Percentiles rank a stretch among this genome's conserved stretches.
These are phyloP conservation scores for Cryphonectria nitschkei DNA, from an alignment of 2,329 filamentous ascomycete species.

Conservation along the genomic window DNA sequence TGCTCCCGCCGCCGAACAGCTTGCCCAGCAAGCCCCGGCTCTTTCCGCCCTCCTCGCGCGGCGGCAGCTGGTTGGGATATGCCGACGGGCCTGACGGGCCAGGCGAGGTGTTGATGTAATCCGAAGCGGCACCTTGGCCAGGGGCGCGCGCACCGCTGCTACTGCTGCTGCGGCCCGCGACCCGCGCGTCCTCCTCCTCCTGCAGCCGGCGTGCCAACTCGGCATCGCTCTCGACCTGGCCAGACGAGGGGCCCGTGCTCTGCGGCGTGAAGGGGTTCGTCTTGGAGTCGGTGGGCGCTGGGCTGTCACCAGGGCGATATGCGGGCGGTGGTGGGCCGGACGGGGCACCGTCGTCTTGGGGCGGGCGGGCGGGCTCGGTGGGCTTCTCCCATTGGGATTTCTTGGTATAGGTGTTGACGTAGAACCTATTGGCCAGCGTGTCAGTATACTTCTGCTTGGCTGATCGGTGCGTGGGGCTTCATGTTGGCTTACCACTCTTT, in stretches of 20 bases:
- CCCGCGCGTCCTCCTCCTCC: constrained; percentile 77
- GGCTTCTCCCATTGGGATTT: constrained; percentile 90
- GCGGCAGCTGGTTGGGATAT: constrained; percentile 42
- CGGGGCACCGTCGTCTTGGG: constrained; percentile 47
- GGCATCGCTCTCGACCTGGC: constrained; percentile 66
- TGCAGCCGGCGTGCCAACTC: constrained; percentile 76
- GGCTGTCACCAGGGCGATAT: constrained; percentile 49
- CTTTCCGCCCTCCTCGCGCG: constrained; percentile 44
- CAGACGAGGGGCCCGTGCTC: constrained; percentile 39
- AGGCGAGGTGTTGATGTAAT: constrained; percentile 38
- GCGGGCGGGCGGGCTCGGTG: constrained; percentile 62
- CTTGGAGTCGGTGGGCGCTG: constrained; percentile 61
- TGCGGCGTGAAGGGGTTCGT: constrained; percentile 69
- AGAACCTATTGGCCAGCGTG: constrained; percentile 66
- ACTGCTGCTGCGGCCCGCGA: constrained; percentile 35
- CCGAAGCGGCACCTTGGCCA: constrained; percentile 38
- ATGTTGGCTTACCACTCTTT: constrained; percentile 64
- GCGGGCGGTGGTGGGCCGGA: constrained; percentile 72
- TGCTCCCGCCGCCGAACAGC: constrained; percentile 50
- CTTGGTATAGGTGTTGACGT: constrained; percentile 86
- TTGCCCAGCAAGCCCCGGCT: constrained; percentile 56
- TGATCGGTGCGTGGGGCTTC: not conserved
- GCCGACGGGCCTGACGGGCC: constrained; percentile 26
- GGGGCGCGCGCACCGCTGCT: constrained; percentile 35
- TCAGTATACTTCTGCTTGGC: not conserved